Conservation (phyloP, 2,329 filamentous ascomycete genomes). For the Fusarium nematophilum region DNA sequence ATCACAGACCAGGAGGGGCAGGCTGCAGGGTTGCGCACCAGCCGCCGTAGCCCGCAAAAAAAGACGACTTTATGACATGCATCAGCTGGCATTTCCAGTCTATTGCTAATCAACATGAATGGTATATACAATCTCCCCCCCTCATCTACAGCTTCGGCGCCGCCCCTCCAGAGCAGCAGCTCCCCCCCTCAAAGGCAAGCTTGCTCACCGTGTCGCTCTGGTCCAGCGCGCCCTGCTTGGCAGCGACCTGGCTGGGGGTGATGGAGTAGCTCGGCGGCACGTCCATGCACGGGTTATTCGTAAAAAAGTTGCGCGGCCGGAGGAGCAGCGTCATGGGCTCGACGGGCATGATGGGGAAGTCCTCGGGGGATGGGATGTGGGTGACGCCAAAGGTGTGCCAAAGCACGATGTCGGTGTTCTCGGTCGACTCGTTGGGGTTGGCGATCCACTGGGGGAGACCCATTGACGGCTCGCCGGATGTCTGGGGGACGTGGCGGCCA, state of each 20-base stretch:
- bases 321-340: slow-evolving; percentile 86
- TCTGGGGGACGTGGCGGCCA: slow-evolving; percentile 88
- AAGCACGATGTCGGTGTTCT: slow-evolving; percentile 86
- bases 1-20: too few species aligned
- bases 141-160: slow-evolving; percentile 16
- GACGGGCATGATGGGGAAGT: slow-evolving; percentile 92
- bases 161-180: slow-evolving; percentile 21
- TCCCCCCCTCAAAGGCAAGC: slow-evolving; percentile 41
- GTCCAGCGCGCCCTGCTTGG: slow-evolving; percentile 39
- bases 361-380: slow-evolving; percentile 89
- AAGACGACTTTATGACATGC: too few species aligned
- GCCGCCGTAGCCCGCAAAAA: too few species aligned
- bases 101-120: too few species aligned
- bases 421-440: slow-evolving; percentile 74
- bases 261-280: slow-evolving; percentile 69
- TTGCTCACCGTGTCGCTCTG: slow-evolving; percentile 38
- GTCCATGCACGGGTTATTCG: slow-evolving; percentile 81
- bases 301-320: slow-evolving; percentile 85
- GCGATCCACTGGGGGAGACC: slow-evolving; percentile 84
- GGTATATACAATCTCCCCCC: too few species aligned
- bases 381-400: slow-evolving; percentile 96
- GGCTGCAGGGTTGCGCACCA: too few species aligned
- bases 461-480: slow-evolving; percentile 79
- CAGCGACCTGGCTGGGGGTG: slow-evolving; percentile 45
- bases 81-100: too few species aligned